Evolutionary conservation across 768 basidiomycete species (phyloP).

Genomic region (Leucosporidium yakuticum): DNA sequence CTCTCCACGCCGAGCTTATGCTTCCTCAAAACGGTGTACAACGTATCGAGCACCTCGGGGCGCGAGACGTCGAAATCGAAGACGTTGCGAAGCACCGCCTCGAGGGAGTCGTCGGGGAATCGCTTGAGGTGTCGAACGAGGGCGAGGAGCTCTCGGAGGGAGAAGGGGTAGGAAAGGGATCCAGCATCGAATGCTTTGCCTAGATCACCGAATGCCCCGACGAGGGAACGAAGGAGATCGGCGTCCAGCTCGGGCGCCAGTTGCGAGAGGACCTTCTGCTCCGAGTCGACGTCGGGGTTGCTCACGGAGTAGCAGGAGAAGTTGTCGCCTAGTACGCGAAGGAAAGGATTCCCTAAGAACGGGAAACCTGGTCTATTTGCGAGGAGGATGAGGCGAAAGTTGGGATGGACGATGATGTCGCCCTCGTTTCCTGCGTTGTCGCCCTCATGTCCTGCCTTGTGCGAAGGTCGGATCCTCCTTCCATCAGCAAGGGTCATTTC

Average conservation of each 20-base stretch:
- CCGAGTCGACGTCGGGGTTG: constrained; percentile 23
- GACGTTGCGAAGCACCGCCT: constrained; percentile 14
- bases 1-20: constrained; percentile 12
- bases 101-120: constrained; percentile 20
- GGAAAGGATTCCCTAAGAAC: constrained; percentile 12
- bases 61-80: constrained; percentile 30
- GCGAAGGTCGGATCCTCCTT: constrained; percentile 12
- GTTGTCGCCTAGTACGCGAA: constrained; percentile 14
- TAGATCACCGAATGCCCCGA: constrained; percentile 14
- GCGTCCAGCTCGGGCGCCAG: constrained; percentile 20
- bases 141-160: constrained; percentile 26
- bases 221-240: constrained; percentile 7
- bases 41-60: constrained; percentile 20
- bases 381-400: constrained; percentile 29
- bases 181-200: constrained; percentile 21
- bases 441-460: too few relatives aligned
- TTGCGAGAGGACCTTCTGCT: constrained; percentile 9
- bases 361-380: constrained; percentile 18
- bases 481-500: constrained; percentile 27
- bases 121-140: constrained; percentile 21
- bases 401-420: constrained; percentile 19
- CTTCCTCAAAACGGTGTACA: constrained; percentile 8
- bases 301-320: constrained; percentile 18
- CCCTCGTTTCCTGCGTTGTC: background rate
- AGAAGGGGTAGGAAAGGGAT: constrained; percentile 25